A percentile compares a stretch with the other conserved stretches of the same genome.
phyloP scores from a whole-genome alignment of 1,284 basidiomycete species.

The Irpex sp. region DNA sequence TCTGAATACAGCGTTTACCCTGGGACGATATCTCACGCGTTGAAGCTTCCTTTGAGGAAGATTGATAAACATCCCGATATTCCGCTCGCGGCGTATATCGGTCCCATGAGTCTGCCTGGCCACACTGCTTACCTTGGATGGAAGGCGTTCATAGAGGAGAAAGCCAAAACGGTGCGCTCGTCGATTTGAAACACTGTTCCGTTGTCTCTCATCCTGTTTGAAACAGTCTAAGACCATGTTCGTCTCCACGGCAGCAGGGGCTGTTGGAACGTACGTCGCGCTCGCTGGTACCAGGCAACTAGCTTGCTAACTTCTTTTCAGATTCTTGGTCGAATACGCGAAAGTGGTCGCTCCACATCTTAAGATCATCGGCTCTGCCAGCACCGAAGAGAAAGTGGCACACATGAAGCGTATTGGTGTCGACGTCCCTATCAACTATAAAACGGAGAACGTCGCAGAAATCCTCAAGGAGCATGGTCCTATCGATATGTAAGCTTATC shows the following conservation, averaged over 20 bases:
- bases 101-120: conserved; percentile 44
- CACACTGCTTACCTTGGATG: conserved; percentile 36
- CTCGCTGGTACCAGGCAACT: neutral
- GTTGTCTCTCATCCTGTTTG: neutral
- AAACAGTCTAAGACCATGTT: conserved; percentile 50
- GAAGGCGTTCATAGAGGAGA: conserved; percentile 26
- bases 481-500: conserved; percentile 35
- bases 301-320: neutral
- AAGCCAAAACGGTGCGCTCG: conserved; percentile 29
- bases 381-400: conserved; percentile 55
- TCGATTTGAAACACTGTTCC: neutral
- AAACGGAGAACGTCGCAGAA: conserved; percentile 37
- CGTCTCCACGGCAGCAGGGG: conserved; percentile 51
- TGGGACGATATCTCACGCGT: conserved; percentile 9
- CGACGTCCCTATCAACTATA: conserved; percentile 65
- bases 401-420: conserved; percentile 52
- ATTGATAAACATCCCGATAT: conserved; percentile 35
- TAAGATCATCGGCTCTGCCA: conserved; percentile 63
- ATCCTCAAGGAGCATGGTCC: conserved; percentile 47
- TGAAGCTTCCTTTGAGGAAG: conserved; percentile 7
- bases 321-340: conserved; percentile 11
- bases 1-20: conserved; percentile 24
- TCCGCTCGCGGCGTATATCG: conserved; percentile 45
- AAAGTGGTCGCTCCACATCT: conserved; percentile 15
- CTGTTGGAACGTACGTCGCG: conserved; percentile 31